Evolutionary conservation across 129 eudicot species (phyloP), one percentile per base, ranked within the genome.

Genomic region (Silybum marianum): DNA sequence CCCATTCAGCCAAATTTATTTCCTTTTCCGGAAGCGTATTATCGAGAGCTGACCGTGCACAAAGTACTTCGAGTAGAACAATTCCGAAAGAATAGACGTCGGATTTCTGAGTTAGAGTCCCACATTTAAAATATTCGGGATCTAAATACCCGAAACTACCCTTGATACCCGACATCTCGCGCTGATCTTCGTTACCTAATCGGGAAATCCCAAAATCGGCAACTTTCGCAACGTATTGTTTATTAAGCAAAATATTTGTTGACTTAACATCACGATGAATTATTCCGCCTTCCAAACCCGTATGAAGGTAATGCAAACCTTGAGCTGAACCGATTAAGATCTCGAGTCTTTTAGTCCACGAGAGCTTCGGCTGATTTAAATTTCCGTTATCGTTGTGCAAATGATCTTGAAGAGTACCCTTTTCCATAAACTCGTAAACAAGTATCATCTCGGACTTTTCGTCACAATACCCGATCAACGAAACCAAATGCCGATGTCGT

Each of bases 181-280:
- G 72, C 42, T 84, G 88, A 66, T 85, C 92, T 25, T 60, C 60
- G 3, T 75, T 84, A 25, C 83, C 89, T 1, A 78, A 76, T 69
- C 86, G 79, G 0, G 93, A 89, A 48, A 91, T 72, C n/a, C 93
- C 96, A 24, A 91, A 91, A 82, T 91, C 96, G 0, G 91, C 88
- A 23, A 90, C 92, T 80, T 92, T 92, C 10, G 92, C 94, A 2
- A 83, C 81, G 19, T 79, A 90, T 9, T 88, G 69, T 13, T 85
- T 84, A 13, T 88, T 90, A 24, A 92, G 88, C 78, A 90, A 85
- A 21, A 92, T 92, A 81, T 92, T 92, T 3, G 95, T 90, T 4
- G 97, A 90, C 84, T 90, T 92, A 11, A 92, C 90, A 73, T 92
- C 97, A 1, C 91, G 90, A 73, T 92, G 97, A 51, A 92, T 89